Conservation (phyloP, 352 stramenopile genomes). For the Phytophthora vignae region DNA sequence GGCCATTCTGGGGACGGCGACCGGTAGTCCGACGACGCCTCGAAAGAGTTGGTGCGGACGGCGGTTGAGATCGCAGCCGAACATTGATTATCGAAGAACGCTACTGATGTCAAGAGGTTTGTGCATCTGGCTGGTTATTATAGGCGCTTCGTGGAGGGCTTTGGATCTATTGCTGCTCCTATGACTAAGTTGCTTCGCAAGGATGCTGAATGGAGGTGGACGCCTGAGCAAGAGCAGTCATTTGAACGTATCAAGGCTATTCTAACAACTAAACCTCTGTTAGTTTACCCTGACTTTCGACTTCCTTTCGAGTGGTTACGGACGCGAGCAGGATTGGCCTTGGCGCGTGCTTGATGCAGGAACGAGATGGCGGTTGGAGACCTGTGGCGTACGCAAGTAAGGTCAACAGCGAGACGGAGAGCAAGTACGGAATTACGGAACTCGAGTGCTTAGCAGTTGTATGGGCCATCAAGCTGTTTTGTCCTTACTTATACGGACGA, state of each 20-base stretch:
- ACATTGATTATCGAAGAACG: no score
- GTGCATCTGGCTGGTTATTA: not conserved
- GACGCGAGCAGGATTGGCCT: not conserved
- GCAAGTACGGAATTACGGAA: not conserved
- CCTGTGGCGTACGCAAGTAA: constrained; percentile 1
- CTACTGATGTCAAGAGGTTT: not conserved
- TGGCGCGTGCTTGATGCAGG: constrained; percentile 4
- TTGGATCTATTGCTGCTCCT: no score
- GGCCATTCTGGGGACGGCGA: no score
- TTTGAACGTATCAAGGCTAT: not conserved
- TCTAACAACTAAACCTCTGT: not conserved
- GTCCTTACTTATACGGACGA: not conserved
- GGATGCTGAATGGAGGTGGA: not conserved
- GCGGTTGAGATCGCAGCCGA: no score
- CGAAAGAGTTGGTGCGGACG: no score
- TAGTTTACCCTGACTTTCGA: not conserved
- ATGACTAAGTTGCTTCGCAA: not conserved
- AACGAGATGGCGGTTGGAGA: not conserved
- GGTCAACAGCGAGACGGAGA: not conserved
- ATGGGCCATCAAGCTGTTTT: not conserved
- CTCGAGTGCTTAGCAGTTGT: no score
- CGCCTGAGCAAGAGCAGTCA: not conserved
- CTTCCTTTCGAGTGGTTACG: constrained; percentile 1
- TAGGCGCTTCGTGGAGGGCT: not conserved
- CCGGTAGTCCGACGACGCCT: no score